Evolutionary conservation across 2,329 filamentous ascomycete genomes (phyloP).

Genomic region (Falciphora oryzae): DNA sequence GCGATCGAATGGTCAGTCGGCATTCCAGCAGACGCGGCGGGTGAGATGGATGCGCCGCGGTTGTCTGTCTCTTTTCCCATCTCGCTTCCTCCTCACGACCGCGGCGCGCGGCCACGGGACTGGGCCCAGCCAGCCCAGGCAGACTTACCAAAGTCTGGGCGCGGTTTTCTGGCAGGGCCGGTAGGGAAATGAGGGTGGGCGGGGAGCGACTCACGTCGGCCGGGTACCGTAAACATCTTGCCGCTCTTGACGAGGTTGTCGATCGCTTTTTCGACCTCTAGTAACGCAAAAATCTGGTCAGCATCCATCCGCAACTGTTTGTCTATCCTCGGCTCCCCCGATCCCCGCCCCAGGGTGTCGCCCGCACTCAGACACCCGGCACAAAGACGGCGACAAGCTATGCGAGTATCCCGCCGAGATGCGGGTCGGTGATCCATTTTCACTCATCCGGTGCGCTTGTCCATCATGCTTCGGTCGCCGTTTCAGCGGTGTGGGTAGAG

Average conservation of each 20-base stretch:
- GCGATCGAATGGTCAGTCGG: conserved; percentile 17
- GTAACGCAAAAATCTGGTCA: conserved; percentile 20
- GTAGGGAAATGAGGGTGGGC: conserved; percentile 39
- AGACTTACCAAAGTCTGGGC: conserved; percentile 44
- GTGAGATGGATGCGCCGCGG: background rate
- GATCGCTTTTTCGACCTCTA: conserved; percentile 92
- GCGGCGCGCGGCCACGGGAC: conserved; percentile 19
- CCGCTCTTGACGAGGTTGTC: conserved; percentile 96
- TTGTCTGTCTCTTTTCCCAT: background rate
- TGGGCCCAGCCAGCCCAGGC: conserved; percentile 19
- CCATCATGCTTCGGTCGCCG: background rate
- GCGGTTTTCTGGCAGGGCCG: conserved; percentile 43
- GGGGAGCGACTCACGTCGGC: conserved; percentile 73
- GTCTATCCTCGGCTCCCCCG: no score
- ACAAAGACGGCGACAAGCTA: background rate
- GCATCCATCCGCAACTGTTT: conserved; percentile 1
- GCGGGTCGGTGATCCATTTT: no score
- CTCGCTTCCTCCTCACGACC: conserved; percentile 1
- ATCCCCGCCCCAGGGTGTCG: background rate
- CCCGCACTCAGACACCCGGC: background rate
- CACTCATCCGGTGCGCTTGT: no score
- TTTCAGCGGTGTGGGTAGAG: background rate
- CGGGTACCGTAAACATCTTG: conserved; percentile 69
- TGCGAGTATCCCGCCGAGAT: background rate
- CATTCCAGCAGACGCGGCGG: conserved; percentile 2